These are phyloP conservation scores for Candida yuanshanica DNA, from an alignment of 805 yeast genomes.

Conservation along the genomic window DNA sequence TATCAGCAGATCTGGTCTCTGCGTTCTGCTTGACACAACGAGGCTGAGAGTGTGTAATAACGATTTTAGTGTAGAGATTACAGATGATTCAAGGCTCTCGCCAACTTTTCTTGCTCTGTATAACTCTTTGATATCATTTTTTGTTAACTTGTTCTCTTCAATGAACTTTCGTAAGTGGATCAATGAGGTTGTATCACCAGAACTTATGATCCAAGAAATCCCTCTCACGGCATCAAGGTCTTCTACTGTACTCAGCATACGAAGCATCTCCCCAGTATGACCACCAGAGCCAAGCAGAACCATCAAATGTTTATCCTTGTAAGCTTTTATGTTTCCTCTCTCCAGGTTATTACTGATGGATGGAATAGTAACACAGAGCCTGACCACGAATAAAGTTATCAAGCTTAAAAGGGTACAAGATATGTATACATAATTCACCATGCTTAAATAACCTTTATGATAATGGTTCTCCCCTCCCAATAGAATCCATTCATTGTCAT, in stretches of 20 bases:
- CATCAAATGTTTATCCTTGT: constrained; percentile 16
- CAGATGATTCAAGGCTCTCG: constrained; percentile 42
- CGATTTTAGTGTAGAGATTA: constrained; percentile 33
- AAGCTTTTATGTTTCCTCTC: not conserved
- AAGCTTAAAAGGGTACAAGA: not conserved
- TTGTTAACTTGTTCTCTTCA: constrained; percentile 1
- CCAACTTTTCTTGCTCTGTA: constrained; percentile 61
- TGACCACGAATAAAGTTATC: not conserved
- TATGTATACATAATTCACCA: not conserved
- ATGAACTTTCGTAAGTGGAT: constrained; percentile 20
- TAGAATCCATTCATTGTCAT: too few species aligned
- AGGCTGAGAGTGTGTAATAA: constrained; percentile 6
- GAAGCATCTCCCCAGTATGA: constrained; percentile 93
- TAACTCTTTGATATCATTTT: constrained; percentile 26
- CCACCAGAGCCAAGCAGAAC: constrained; percentile 89
- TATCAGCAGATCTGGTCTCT: constrained; percentile 39
- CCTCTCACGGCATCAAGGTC: constrained; percentile 4
- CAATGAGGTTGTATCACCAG: constrained; percentile 48
- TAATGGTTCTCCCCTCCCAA: too few species aligned
- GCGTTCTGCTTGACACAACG: constrained; percentile 4
- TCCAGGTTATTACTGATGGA: constrained; percentile 7
- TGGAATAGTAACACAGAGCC: constrained; percentile 15
- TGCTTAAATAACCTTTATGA: too few species aligned
- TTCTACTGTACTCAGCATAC: constrained; percentile 43
- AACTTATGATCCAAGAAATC: constrained; percentile 35